Percentiles rank a stretch among this genome's conserved stretches.
Conservation (phyloP, 2,329 filamentous ascomycete species). For the Cladosporium sp. region DNA sequence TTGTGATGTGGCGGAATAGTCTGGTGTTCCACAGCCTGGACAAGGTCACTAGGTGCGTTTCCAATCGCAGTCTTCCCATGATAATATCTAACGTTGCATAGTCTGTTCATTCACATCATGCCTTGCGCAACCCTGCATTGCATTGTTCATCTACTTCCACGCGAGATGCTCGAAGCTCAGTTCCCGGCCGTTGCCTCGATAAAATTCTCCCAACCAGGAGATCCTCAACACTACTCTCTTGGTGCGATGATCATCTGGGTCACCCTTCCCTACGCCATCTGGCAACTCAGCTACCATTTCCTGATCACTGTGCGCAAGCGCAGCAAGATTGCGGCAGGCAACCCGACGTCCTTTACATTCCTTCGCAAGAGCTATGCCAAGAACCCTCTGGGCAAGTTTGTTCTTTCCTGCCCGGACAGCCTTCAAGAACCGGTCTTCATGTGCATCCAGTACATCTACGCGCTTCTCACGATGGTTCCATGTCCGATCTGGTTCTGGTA, state of each 20-base stretch:
- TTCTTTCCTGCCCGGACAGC: constrained; percentile 71
- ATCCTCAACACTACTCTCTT: constrained; percentile 73
- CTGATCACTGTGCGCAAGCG: constrained; percentile 93
- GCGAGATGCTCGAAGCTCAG: constrained; percentile 64
- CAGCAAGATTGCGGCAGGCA: constrained; percentile 92
- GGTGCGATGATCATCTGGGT: constrained; percentile 91
- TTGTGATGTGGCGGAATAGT: constrained; percentile 99
- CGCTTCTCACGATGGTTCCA: constrained; percentile 88
- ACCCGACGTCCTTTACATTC: constrained; percentile 97
- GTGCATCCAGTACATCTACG: constrained; percentile 91
- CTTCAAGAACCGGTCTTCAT: constrained; percentile 92
- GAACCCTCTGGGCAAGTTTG: constrained; percentile 82
- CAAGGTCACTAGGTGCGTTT: constrained; percentile 77
- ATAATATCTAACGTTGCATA: constrained; percentile 35
- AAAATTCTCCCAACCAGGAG: constrained; percentile 67
- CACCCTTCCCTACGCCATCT: constrained; percentile 85
- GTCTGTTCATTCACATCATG: constrained; percentile 99
- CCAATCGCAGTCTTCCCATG: background rate
- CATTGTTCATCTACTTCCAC: constrained; percentile 77
- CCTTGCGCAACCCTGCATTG: constrained; percentile 92
- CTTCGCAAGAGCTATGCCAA: constrained; percentile 87
- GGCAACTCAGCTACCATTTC: constrained; percentile 92
- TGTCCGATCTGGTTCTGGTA: constrained; percentile 95
- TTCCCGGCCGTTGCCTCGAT: constrained; percentile 88
- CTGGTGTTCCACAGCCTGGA: constrained; percentile 98